These are phyloP conservation scores for Trichosporon sp. DNA, from an alignment of 1,284 basidiomycete species.

Conservation along the genomic window DNA sequence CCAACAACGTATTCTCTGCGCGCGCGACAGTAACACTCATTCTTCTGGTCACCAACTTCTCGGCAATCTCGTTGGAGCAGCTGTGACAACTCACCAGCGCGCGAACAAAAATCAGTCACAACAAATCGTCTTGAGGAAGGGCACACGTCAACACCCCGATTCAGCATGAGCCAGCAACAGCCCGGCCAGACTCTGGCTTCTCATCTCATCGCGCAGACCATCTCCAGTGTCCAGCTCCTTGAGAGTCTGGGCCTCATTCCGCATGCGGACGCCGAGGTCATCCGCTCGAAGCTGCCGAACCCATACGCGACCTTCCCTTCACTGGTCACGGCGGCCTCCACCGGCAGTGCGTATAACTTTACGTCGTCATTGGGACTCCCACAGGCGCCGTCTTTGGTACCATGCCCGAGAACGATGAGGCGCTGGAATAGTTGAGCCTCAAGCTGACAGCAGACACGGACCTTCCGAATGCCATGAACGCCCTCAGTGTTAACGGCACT, in stretches of 20 bases:
- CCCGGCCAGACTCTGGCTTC: constrained; percentile 44
- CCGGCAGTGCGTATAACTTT: background rate
- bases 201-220: constrained; percentile 51
- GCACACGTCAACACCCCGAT: background rate
- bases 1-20: background rate
- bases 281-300: constrained; percentile 46
- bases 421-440: too few relatives aligned
- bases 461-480: constrained; percentile 15
- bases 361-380: too few relatives aligned
- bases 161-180: constrained; percentile 25
- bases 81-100: background rate
- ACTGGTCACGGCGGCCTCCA: constrained; percentile 22
- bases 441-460: constrained; percentile 3
- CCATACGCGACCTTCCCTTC: constrained; percentile 34
- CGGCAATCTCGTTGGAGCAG: background rate
- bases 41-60: background rate
- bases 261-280: constrained; percentile 42
- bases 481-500: constrained; percentile 12
- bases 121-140: background rate
- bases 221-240: constrained; percentile 44
- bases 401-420: too few relatives aligned
- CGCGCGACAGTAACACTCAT: background rate
- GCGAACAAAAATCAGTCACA: constrained; percentile 14
- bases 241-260: constrained; percentile 45
- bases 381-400: too few relatives aligned